phyloP scores from a whole-genome alignment of 371 early-diverging fungal genomes.

The Mortierella sp. region DNA sequence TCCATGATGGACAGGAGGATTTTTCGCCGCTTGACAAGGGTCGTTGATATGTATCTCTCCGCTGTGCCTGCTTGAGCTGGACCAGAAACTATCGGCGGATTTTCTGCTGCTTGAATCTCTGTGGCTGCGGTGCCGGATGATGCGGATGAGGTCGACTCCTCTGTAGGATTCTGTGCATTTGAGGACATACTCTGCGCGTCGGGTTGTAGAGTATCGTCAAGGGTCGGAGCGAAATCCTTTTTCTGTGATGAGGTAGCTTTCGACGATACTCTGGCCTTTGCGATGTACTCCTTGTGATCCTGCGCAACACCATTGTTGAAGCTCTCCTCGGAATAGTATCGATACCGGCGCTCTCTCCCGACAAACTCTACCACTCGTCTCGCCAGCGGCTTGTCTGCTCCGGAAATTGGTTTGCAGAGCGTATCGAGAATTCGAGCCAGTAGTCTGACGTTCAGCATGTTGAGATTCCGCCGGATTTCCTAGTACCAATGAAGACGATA shows the following conservation, averaged over 20 bases:
- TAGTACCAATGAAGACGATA: too few relatives aligned
- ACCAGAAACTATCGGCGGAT: not conserved
- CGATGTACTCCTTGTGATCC: conserved; percentile 44
- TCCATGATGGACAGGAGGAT: conserved; percentile 36
- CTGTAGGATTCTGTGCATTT: too few relatives aligned
- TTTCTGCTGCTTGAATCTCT: too few relatives aligned
- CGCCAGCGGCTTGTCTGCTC: conserved; percentile 9
- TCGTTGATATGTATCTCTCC: conserved; percentile 33
- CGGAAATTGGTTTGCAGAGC: conserved; percentile 24
- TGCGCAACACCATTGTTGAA: conserved; percentile 25
- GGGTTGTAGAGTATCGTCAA: not conserved
- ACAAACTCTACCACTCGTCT: conserved; percentile 43
- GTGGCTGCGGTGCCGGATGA: too few relatives aligned
- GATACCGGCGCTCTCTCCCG: conserved; percentile 44
- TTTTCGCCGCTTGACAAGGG: conserved; percentile 29
- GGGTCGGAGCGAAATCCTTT: not conserved
- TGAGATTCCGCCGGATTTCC: conserved; percentile 36
- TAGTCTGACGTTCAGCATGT: conserved; percentile 32
- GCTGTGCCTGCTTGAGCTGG: conserved; percentile 1
- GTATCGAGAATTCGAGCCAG: conserved; percentile 33
- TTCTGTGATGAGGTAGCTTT: not conserved
- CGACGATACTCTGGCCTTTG: conserved; percentile 7
- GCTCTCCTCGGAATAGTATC: conserved; percentile 35
- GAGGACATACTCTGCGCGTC: too few relatives aligned
- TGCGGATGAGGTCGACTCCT: too few relatives aligned